Evolutionary conservation across 2,329 filamentous ascomycete genomes (phyloP), one percentile per base, ranked within the genome.

Genomic region (Neurospora sp.): DNA sequence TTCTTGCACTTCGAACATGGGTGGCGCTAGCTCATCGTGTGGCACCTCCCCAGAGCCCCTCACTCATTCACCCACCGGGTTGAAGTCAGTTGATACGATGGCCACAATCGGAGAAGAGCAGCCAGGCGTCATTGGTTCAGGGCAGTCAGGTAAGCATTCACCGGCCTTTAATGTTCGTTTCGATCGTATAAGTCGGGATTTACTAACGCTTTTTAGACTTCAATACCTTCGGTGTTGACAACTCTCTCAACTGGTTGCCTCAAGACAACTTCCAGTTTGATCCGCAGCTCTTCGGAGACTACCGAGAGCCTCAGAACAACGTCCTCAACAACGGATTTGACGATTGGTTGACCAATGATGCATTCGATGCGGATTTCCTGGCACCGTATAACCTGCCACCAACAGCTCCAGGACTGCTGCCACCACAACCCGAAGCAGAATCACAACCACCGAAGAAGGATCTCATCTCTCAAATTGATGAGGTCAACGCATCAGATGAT

Each of bases 191-290:
- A 8, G 52, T 2, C 33, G 8, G 17, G 42, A 10, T 15, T 36
- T 33, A 36, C 74, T 76, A 72, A 75, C 67, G 36, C 15, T 13
- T 10, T 43, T 9, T 70, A 82, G 81, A 79, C 66, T 77, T 80
- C n/a, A 78, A 78, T 19, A 78, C 80, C 38, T 78, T 83, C 42
- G 76, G 78, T 68, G 81, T 87, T 68, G 84, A 85, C 71, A 84
- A 82, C 74, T 87, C 87, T 74, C 84, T 93, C 75, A 90, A 92
- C 78, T 94, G 91, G 87, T 83, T 96, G 3, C 90, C 91, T 75
- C 92, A 96, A 78, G 95, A 93, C 76, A 90, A 90, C 70, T 92
- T 92, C 70, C 89, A 91, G 73, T 97, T 98, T 76, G 94, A 98
- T 72, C 95, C 96, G 0, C 89, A 96, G 69, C 84, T 98, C 4